Percentiles rank a stretch among this genome's conserved stretches.
Conservation (phyloP, 192 early-diverging fungal genomes). For the Phycomyces blakesleeanus region DNA sequence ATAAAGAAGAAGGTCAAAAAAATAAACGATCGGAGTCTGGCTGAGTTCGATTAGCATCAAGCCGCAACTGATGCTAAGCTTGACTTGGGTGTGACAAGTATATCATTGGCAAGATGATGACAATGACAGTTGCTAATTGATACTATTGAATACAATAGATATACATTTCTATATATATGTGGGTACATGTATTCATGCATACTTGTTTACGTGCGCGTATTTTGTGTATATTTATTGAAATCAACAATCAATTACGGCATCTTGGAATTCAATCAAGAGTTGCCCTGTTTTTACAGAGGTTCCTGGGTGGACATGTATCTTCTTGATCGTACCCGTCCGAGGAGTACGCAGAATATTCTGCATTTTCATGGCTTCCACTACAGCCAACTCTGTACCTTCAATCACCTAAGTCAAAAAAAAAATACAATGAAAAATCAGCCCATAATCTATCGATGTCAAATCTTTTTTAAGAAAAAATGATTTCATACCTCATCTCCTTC, state of each 20-base stretch:
- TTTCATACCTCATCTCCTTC: slow-evolving; percentile 70
- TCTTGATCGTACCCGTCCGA: slow-evolving; percentile 72
- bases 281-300: slow-evolving; percentile 78
- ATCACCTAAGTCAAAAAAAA: slow-evolving; percentile 42
- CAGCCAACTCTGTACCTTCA: slow-evolving; percentile 79
- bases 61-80: too few species aligned
- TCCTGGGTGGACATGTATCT: slow-evolving; percentile 68
- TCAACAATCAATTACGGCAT: neutral
- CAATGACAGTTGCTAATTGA: too few species aligned
- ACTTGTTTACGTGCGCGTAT: too few species aligned
- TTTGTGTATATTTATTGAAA: too few species aligned
- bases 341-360: slow-evolving; percentile 86
- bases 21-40: neutral
- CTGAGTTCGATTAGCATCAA: too few species aligned
- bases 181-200: too few species aligned
- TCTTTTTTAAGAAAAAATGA: too few species aligned
- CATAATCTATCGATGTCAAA: too few species aligned
- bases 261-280: slow-evolving; percentile 66
- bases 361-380: slow-evolving; percentile 99
- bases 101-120: too few species aligned
- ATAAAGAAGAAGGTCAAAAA: neutral
- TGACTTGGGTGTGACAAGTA: too few species aligned
- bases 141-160: too few species aligned
- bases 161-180: too few species aligned
- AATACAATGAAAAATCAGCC: neutral